Evolutionary conservation across 225 moss, liverwort and hornwort species (phyloP).

Genomic region (Pseudisothecium myosuroides): DNA sequence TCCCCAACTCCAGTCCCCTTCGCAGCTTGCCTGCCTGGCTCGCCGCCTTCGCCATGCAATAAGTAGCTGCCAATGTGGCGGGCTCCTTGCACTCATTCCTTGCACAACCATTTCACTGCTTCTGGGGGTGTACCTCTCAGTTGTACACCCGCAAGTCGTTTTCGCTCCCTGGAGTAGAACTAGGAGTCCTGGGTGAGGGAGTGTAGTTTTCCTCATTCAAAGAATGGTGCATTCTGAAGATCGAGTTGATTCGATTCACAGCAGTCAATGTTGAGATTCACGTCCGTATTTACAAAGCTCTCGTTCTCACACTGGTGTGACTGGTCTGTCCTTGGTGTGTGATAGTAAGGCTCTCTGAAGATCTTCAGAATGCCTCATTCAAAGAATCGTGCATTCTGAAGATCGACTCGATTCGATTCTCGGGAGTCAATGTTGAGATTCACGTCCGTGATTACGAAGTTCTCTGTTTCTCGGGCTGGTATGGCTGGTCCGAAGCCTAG

Average conservation of each 20-base stretch:
- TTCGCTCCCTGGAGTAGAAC: neutral
- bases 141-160: neutral
- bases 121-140: neutral
- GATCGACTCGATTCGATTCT: neutral
- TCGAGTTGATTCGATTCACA: neutral
- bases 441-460: neutral
- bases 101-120: neutral
- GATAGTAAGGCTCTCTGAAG: neutral
- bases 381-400: neutral
- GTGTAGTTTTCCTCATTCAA: neutral
- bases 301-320: neutral
- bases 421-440: neutral
- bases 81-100: neutral
- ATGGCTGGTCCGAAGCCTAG: neutral
- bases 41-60: constrained; percentile 21
- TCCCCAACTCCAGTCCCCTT: neutral
- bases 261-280: neutral
- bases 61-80: constrained; percentile 16
- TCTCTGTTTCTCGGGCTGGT: neutral
- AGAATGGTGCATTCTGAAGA: neutral
- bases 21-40: neutral
- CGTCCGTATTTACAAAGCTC: neutral
- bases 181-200: neutral
- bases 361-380: too few relatives aligned
- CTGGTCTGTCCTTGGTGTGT: neutral